Base-by-base conservation (phyloP, 2,329 filamentous ascomycete genomes). In the Thielaviopsis musarum region DNA sequence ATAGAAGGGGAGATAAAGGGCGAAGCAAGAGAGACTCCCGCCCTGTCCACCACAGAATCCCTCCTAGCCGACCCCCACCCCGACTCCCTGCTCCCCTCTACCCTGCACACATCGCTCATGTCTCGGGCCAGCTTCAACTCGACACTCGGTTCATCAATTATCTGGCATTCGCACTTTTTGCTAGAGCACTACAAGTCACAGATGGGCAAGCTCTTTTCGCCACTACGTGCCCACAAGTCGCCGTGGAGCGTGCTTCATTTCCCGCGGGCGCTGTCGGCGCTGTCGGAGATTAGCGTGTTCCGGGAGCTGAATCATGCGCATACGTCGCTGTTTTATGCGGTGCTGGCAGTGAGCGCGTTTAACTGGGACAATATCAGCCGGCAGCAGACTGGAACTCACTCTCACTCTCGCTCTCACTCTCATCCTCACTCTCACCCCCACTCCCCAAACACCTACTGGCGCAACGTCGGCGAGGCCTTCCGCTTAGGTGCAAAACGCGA, bases 191-290 rank as follows among this genome's bases (percentile, higher is more conserved):
- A 73, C 61, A 65, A 65, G 2, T 68, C 68, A 1, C 68, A 66
- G 3, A 68, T 73, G 2, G 66, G 72, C 19, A 64, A 64, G 3
- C 60, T 70, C 2, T 66, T 74, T 56, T 70, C 71, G 1, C 71
- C 71, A 0, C 66, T 72, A 30, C 65, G 67, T 13, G 67, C 71
- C 56, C 67, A 65, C 41, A 73, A 74, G 62, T 71, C 71, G 1
- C 71, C 71, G 1, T 73, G 71, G 71, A 69, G 72, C 59, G 64
- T 72, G 5, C 65, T 74, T 0, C 71, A 72, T 52, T 64, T 73
- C 12, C 70, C 71, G 3, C 67, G 70, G 57, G 66, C 67, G 6
- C 70, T 71, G 57, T 66, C 64, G 17, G 69, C 67, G 22, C 60
- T 74, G 12, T 71, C 71, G 5, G 67, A 68, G 19, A 62, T 72